Evolutionary conservation across 805 yeast genomes (phyloP), one percentile per base, ranked within the genome.

Genomic region (Metschnikowia kunwiensis): DNA sequence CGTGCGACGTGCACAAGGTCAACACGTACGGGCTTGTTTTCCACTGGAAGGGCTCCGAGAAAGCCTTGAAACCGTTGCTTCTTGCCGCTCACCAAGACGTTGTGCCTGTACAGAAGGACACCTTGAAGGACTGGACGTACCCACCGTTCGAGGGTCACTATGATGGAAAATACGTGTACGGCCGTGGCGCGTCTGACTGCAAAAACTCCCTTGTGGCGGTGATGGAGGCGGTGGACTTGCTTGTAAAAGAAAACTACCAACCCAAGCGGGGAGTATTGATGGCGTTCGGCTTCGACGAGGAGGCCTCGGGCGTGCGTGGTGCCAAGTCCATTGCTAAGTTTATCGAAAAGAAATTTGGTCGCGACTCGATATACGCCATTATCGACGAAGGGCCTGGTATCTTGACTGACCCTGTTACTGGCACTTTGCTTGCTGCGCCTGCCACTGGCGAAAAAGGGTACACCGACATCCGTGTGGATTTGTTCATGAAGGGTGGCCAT

Each of bases 121-220:
- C 49, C 3, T 25, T 38, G 23, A 16, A 22, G 15, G 45, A 43
- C 25, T 45, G 51, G 51, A 24, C 27, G 4, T 36, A 42, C 24
- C 46, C 51, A 3, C 51, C 51, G 4, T 43, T 42, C 18, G 41
- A 38, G 21, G 51, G 47, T 18, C 38, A 32, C 22, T 40, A 23
- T 18, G 49, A 42, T n/a, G 51, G 46, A 11, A 63, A 68, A 18
- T 60, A 54, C 27, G 49, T 87, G 4, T 84, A 78, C 74, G 95
- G 95, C 2, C 72, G 95, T 50, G 96, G 96, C 25, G 57, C 85
- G 3, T 58, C 72, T 28, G 96, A 87, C 57, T 80, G 87, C 55
- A 87, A 87, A 58, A 80, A 80, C 54, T 60, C 79, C 23, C 63
- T 87, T 32, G 65, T 81, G 42, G 82, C 79, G 2, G 72, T 81